phyloP scores from a whole-genome alignment of 1,284 basidiomycete genomes.

The Tilletia walkeri region DNA sequence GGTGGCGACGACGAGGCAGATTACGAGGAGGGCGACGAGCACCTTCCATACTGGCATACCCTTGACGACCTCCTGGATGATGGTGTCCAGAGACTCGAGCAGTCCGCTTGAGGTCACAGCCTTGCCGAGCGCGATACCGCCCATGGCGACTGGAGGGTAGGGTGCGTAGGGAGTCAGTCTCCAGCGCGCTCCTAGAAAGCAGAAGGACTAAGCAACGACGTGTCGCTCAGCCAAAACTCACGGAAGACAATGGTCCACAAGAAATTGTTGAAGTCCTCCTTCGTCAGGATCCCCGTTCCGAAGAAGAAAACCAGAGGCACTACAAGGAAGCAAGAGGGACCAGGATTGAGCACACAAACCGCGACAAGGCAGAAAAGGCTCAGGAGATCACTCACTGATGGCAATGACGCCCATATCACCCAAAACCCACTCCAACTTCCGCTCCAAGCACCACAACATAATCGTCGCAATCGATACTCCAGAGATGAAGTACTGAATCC shows the following conservation, averaged over 20 bases:
- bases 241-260: constrained; percentile 54
- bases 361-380: not conserved
- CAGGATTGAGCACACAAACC: not conserved
- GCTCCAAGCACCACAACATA: constrained; percentile 84
- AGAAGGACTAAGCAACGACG: not conserved
- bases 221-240: constrained; percentile 42
- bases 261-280: constrained; percentile 63
- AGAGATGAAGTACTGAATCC: constrained; percentile 86
- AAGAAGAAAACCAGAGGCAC: constrained; percentile 92
- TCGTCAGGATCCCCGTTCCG: constrained; percentile 86
- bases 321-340: not conserved
- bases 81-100: constrained; percentile 59
- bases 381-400: constrained; percentile 58
- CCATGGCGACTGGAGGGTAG: constrained; percentile 65
- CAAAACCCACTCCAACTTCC: constrained; percentile 72
- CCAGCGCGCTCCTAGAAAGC: too few relatives aligned
- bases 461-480: constrained; percentile 85
- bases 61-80: constrained; percentile 70
- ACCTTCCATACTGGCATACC: constrained; percentile 76
- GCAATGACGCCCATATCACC: constrained; percentile 98
- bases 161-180: too few relatives aligned
- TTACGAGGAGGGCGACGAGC: constrained; percentile 74
- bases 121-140: constrained; percentile 92
- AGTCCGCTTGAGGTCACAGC: constrained; percentile 88
- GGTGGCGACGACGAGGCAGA: constrained; percentile 75